Evolutionary conservation across 2,329 filamentous ascomycete species (phyloP).

Genomic region (Berkeleyomyces basicola): DNA sequence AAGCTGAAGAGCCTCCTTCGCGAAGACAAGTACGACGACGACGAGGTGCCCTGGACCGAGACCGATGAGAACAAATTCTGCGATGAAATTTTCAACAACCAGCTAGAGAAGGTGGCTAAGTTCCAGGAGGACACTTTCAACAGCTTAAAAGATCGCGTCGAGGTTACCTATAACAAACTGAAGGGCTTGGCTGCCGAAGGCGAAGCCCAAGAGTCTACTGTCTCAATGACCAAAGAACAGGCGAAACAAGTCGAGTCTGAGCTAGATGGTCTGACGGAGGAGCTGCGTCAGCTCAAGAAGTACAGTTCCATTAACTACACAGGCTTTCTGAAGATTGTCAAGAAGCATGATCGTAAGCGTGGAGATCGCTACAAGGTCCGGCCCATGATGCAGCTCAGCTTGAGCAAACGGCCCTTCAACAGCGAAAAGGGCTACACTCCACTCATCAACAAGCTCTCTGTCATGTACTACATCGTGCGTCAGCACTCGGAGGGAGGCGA

Average conservation of each 20-base stretch:
- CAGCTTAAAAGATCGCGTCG: slow-evolving; percentile 35
- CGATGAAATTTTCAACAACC: slow-evolving; percentile 83
- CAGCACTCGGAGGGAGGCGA: slow-evolving; percentile 55
- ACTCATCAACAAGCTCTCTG: slow-evolving; percentile 73
- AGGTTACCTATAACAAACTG: slow-evolving; percentile 49
- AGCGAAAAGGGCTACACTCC: slow-evolving; percentile 79
- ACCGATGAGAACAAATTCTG: slow-evolving; percentile 88
- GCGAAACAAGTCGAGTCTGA: slow-evolving; percentile 60
- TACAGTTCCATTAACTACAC: slow-evolving; percentile 96
- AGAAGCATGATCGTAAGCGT: slow-evolving; percentile 95
- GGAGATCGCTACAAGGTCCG: slow-evolving; percentile 75
- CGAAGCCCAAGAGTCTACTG: slow-evolving; percentile 27
- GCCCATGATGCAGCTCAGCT: slow-evolving; percentile 76
- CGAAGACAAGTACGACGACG: slow-evolving; percentile 50
- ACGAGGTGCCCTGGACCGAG: slow-evolving; percentile 66
- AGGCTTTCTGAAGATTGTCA: slow-evolving; percentile 92
- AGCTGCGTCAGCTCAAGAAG: slow-evolving; percentile 84
- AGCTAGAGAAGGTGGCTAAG: slow-evolving; percentile 83
- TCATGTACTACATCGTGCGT: slow-evolving; percentile 89
- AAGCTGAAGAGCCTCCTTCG: slow-evolving; percentile 82
- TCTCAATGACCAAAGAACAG: slow-evolving; percentile 26
- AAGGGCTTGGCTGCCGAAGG: slow-evolving; percentile 63
- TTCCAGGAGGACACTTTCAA: slow-evolving; percentile 73
- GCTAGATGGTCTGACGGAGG: slow-evolving; percentile 74
- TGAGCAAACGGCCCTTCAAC: slow-evolving; percentile 85